These are phyloP conservation scores for Blastobotrys robertii DNA, from an alignment of 805 yeast genomes.

Conservation along the genomic window DNA sequence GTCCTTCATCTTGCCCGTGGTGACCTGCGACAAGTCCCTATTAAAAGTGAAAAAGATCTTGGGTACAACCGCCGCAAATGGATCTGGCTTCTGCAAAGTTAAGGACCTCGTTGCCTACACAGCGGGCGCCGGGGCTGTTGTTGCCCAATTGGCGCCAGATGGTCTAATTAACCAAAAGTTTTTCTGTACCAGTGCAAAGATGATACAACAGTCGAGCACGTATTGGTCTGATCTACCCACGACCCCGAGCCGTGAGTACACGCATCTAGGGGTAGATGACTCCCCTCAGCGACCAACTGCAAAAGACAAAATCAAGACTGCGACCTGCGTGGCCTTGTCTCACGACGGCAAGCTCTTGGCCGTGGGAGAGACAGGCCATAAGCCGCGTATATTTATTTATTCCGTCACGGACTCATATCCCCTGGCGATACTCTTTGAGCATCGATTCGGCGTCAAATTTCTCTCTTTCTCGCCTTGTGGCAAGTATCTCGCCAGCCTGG, in stretches of 20 bases:
- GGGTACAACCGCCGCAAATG: constrained; percentile 17
- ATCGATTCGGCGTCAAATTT: constrained; percentile 51
- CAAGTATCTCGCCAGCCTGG: constrained; percentile 46
- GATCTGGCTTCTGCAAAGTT: constrained; percentile 9
- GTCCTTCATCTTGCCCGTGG: too few species aligned
- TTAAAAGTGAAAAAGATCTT: constrained; percentile 10
- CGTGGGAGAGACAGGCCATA: constrained; percentile 62
- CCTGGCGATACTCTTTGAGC: constrained; percentile 47
- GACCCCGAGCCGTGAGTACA: background rate
- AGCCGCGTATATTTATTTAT: constrained; percentile 53
- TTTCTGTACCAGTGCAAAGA: constrained; percentile 12
- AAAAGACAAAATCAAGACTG: constrained; percentile 37
- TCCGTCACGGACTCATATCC: constrained; percentile 44
- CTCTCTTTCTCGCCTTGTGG: constrained; percentile 53
- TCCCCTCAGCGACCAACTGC: too few species aligned
- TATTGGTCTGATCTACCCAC: background rate
- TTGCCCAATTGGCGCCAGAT: constrained; percentile 6
- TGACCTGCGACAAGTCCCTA: too few species aligned
- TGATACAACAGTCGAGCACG: constrained; percentile 10
- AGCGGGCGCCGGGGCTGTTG: constrained; percentile 24
- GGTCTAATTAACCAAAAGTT: constrained; percentile 8
- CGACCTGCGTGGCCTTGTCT: constrained; percentile 49
- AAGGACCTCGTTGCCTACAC: constrained; percentile 18
- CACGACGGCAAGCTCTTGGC: constrained; percentile 48
- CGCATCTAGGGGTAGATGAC: too few species aligned